Conservation (phyloP, 2,329 filamentous ascomycete genomes). For the Rutstroemia sp. region DNA sequence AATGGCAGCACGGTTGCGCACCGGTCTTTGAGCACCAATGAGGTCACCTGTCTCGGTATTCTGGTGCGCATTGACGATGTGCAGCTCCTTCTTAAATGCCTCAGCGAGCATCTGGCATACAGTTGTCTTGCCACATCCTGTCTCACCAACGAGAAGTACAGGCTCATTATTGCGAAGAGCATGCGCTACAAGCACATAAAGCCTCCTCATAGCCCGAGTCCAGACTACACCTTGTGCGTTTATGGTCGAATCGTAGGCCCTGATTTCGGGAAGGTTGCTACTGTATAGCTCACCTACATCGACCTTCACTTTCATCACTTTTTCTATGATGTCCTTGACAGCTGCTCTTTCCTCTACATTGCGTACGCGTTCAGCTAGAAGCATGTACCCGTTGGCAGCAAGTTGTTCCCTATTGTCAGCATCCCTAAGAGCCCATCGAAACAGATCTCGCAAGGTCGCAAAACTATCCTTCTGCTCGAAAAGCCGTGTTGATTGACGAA, state of each 20-base stretch:
- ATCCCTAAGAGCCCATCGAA: constrained; percentile 83
- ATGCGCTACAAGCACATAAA: constrained; percentile 83
- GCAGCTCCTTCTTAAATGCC: constrained; percentile 65
- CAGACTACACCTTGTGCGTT: constrained; percentile 70
- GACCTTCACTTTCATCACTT: constrained; percentile 79
- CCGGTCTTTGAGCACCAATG: constrained; percentile 87
- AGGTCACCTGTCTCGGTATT: constrained; percentile 97
- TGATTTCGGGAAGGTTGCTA: constrained; percentile 46
- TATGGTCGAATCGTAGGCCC: constrained; percentile 36
- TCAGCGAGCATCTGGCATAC: constrained; percentile 89
- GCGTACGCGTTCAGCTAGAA: constrained; percentile 90
- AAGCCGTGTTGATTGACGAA: constrained; percentile 82
- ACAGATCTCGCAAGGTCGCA: constrained; percentile 90
- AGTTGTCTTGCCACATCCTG: constrained; percentile 95
- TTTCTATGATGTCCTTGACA: constrained; percentile 83
- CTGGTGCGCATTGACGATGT: constrained; percentile 94
- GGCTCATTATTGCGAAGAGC: constrained; percentile 88
- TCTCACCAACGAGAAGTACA: constrained; percentile 90
- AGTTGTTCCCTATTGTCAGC: constrained; percentile 84
- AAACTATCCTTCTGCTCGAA: constrained; percentile 98
- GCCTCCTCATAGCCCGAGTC: constrained; percentile 88
- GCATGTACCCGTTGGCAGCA: constrained; percentile 89
- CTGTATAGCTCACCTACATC: constrained; percentile 69
- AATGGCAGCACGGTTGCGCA: constrained; percentile 75
- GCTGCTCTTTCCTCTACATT: constrained; percentile 77